Base-by-base conservation (phyloP, 768 basidiomycete species). In the Amanita fuliginea region DNA sequence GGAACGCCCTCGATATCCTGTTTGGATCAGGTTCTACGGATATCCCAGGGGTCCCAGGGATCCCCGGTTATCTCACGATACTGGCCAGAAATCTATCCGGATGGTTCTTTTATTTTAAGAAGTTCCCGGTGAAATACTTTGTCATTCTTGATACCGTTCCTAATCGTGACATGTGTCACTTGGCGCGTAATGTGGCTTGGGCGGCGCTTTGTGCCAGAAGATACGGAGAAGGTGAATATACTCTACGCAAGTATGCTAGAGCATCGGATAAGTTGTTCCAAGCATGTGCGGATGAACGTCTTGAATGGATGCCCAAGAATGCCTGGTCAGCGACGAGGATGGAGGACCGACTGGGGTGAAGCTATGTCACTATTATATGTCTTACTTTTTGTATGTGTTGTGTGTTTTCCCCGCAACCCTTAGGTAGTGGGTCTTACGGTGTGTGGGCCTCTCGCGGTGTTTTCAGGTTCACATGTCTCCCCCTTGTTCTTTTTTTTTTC, bases 121-220 rank as follows among this genome's bases (percentile, higher is more conserved):
- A 46, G 6, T 57, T 67, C 42, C 63, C 58, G 1, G 66, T 65
- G 24, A 64, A 54, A 19, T 67, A 62, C 45, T 57, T 67, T 46
- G 59, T 63, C 3, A 64, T 67, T 18, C 30, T 60, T 19, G 55
- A 56, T 28, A 55, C 60, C 2, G 41, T 44, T 7, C 55, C 62
- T 2, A 45, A 52, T 18, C 45, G 48, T 9, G 45, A 60, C 22
- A 21, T 42, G 34, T 46, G 49, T 6, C 18, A 46, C 11, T 42
- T 62, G 14, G 55, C 53, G 16, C 44, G 49, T 14, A 47, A 59
- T 7, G 58, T 64, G 3, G 55, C 63, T 8, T 64, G 63, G 62
- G 61, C 61, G 0, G 65, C 65, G 1, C 53, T 67, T 14, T 55
- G 59, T 13, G 65, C 65, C 7, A 32, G 50, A 1, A 59, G 60